phyloP scores from a whole-genome alignment of 148 eudicot genomes.

The Rhododendron simsii region DNA sequence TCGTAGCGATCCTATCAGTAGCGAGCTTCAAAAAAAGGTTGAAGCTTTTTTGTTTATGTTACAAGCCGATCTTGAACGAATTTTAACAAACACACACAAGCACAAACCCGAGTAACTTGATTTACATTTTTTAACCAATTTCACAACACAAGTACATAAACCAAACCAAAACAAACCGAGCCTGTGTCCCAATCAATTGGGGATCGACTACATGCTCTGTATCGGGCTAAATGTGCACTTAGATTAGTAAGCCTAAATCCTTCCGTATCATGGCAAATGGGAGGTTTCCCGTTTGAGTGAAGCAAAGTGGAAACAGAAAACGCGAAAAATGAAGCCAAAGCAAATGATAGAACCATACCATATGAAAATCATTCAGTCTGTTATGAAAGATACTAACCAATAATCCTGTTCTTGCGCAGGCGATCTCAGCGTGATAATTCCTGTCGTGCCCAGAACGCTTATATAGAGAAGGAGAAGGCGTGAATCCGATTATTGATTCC shows the following conservation, averaged over 20 bases:
- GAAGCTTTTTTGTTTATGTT: not conserved
- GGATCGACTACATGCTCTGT: no score
- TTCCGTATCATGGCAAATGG: not conserved
- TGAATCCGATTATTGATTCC: not conserved
- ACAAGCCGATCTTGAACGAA: not conserved
- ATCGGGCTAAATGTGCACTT: no score
- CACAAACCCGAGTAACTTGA: not conserved
- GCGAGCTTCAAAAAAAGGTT: not conserved
- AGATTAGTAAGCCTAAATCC: no score
- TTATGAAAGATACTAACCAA: conserved; percentile 3
- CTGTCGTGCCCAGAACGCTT: not conserved
- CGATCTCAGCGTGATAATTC: conserved; percentile 1
- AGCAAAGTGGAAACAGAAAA: not conserved
- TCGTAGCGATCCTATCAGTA: not conserved
- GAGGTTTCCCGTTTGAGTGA: not conserved
- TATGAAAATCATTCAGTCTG: not conserved
- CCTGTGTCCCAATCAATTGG: no score
- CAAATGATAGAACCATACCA: not conserved
- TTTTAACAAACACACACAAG: not conserved
- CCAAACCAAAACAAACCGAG: not conserved
- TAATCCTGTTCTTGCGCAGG: not conserved
- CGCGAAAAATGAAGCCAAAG: not conserved
- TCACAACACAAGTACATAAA: not conserved
- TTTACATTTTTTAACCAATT: not conserved
- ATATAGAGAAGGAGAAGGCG: not conserved